Evolutionary conservation across 2,329 filamentous ascomycete species (phyloP), one percentile per base, ranked within the genome.

Genomic region (Botrytis fabae): DNA sequence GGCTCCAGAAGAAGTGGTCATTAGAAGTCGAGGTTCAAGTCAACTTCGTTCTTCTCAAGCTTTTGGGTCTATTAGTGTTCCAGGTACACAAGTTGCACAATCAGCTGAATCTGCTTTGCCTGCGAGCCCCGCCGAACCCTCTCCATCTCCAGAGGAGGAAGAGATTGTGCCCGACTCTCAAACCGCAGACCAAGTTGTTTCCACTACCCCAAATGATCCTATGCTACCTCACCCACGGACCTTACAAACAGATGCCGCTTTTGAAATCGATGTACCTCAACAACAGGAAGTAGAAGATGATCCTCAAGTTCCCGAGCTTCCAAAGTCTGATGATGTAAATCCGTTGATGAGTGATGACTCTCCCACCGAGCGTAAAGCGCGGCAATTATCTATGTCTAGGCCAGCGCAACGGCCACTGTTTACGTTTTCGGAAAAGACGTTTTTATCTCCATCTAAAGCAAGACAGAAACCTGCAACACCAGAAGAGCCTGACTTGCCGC

Each of bases 401-500:
- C 51, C 65, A 20, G 22, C 65, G 14, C 42, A 70, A 54, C 71
- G 71, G 12, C 59, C 68, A 70, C 12, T 54, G 7, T 70, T 70
- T 22, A 25, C 51, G 12, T 42, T 42, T 4, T 44, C 42, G 4
- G 40, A 32, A 32, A 65, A 54, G 60, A 35, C 46, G 46, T 38
- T 65, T 28, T 14, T 42, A 46, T 57, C 46, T 38, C 46, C 46
- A 38, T 66, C 60, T 9, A 48, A 51, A 66, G 42, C 68, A 61
- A n/a, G 28, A 48, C n/a, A 68, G 51, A 54, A 60, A 57, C 32
- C 51, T 1, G 32, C 61, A 63, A 44, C 61, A 54, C 46, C 79
- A n/a, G 85, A 85, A 25, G 89, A 92, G 77, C 90, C 90, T 1
- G 89, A 91, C 65, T 83, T 93, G 8, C 91, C 91, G 4, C 88